Percentiles rank a stretch among this genome's conserved stretches.
Conservation (phyloP, 768 basidiomycete species). For the Tricholoma hemisulphureum region DNA sequence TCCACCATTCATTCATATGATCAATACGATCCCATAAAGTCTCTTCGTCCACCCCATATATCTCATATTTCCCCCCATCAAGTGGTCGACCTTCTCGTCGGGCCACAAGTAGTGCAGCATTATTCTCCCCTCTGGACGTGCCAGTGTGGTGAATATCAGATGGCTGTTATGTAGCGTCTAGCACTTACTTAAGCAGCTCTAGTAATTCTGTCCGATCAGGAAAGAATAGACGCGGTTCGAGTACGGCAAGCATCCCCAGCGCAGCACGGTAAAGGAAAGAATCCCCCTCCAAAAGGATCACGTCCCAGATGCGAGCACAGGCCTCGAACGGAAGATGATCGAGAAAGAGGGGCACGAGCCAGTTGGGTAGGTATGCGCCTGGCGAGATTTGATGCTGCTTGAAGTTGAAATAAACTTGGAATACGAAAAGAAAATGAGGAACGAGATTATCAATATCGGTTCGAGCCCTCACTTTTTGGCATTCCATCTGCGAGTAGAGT, state of each 20-base stretch:
- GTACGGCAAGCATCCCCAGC: constrained; percentile 76
- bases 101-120: constrained; percentile 80
- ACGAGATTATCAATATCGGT: not conserved
- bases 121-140: constrained; percentile 69
- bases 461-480: constrained; percentile 72
- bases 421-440: not conserved
- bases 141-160: constrained; percentile 3
- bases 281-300: constrained; percentile 84
- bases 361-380: constrained; percentile 75
- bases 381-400: constrained; percentile 92
- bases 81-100: constrained; percentile 62
- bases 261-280: constrained; percentile 84
- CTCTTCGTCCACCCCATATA: constrained; percentile 85
- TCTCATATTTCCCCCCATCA: constrained; percentile 77
- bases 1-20: constrained; percentile 90
- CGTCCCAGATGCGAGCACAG: constrained; percentile 87
- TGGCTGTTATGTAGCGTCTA: constrained; percentile 5
- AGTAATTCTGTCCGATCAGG: constrained; percentile 78
- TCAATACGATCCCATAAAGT: constrained; percentile 80
- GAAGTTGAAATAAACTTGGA: constrained; percentile 87
- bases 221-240: constrained; percentile 87
- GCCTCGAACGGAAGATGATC: constrained; percentile 90
- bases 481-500: constrained; percentile 88
- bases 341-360: constrained; percentile 79
- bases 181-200: constrained; percentile 67